phyloP scores from a whole-genome alignment of 2,329 filamentous ascomycete genomes.

The Teratosphaeria zuluensis region DNA sequence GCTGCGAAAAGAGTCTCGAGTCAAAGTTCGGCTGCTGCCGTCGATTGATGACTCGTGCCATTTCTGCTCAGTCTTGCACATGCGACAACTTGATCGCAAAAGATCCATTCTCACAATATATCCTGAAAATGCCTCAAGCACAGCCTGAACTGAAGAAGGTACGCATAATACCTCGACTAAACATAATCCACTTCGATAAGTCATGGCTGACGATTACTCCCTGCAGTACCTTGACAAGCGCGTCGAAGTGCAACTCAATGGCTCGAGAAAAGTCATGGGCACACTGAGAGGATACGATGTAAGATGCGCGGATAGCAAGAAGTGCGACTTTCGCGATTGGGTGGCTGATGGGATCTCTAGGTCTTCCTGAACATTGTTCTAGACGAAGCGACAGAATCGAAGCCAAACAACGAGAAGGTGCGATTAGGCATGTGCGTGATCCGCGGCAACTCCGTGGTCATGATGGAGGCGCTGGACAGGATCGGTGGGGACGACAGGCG shows the following conservation, averaged over 20 bases:
- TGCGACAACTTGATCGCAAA: not conserved
- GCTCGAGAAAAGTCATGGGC: slow-evolving; percentile 93
- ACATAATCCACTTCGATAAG: not conserved
- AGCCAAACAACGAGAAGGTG: slow-evolving; percentile 80
- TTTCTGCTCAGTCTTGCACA: not conserved
- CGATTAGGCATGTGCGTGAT: slow-evolving; percentile 69
- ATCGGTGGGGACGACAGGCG: slow-evolving; percentile 25
- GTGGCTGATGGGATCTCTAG: slow-evolving; percentile 39
- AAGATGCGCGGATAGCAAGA: too few species aligned
- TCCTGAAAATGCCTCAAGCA: slow-evolving; percentile 73
- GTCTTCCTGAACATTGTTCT: slow-evolving; percentile 98
- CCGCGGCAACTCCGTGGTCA: slow-evolving; percentile 94
- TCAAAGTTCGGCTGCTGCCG: not conserved
- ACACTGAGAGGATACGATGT: slow-evolving; percentile 95
- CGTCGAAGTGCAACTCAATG: slow-evolving; percentile 94
- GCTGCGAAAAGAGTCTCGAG: too few species aligned
- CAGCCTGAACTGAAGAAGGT: slow-evolving; percentile 99
- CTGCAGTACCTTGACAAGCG: slow-evolving; percentile 95
- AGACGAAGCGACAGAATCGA: slow-evolving; percentile 94
- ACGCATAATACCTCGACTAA: slow-evolving; percentile 12
- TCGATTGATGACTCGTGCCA: not conserved
- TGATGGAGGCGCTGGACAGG: slow-evolving; percentile 60
- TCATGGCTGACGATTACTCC: not conserved
- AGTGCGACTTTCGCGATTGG: too few species aligned
- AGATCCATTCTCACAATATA: not conserved